Evolutionary conservation across 257 asterid genomes (phyloP), one percentile per base, ranked within the genome.

Genomic region (Phtheirospermum japonicum): DNA sequence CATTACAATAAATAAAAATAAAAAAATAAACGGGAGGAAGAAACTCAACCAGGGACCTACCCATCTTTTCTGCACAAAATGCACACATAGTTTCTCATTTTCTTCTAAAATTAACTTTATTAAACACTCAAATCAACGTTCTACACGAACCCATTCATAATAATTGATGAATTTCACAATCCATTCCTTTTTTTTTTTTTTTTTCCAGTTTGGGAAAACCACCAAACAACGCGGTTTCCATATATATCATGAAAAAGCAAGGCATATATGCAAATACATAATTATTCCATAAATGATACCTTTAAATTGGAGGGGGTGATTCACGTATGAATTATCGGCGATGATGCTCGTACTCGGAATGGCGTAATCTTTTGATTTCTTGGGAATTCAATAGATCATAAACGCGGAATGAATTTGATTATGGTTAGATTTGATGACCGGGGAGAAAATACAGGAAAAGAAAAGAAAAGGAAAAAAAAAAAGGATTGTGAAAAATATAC

Each of bases 51-150:
- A 6, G 14, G 43, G 58, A 32, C 71, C 73, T 56, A 77, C 75
- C 68, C 69, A 65, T 64, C 48, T 31, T 57, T 69, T 66, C 30
- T 60, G 66, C 74, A 71, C 49, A 59, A 18, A 65, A 32, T 7
- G 64, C 30, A 55, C 68, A 67, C 5, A 59, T 63, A 63, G 54
- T 53, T 79, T 39, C 75, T 68, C 65, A 75, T 71, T 3, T 65
- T 56, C 59, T 20, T 51, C 32, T 19, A 39, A 67, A 40, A 55
- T 45, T 61, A 70, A 71, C 33, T 40, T 9, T 32, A 55, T 7
- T 33, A 36, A 31, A 45, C 10, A 72, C 31, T 66, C 52, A 70
- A 61, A 52, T 54, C 62, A 37, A 75, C 66, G 34, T n/a, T n/a
- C n/a, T n/a, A n/a, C n/a, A n/a, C n/a, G n/a, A n/a, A n/a, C n/a